Evolutionary conservation across 306 rosid species (phyloP).

Genomic region (Quercus engelmannii): DNA sequence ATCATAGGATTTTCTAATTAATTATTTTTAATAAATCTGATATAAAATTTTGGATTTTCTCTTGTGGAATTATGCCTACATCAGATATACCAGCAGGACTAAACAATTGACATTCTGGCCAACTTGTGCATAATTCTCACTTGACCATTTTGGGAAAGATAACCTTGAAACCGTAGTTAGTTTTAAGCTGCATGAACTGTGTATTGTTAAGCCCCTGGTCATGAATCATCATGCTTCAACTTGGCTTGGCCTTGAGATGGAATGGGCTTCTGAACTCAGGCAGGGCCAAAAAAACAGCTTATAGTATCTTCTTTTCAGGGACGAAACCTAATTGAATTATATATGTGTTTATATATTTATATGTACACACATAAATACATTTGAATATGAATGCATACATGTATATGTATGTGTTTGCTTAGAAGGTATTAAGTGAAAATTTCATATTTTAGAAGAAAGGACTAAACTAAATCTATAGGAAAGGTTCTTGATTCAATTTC

Average conservation of each 20-base stretch:
- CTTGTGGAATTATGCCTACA: not conserved
- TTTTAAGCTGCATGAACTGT: not conserved
- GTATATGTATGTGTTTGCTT: no score
- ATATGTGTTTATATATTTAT: no score
- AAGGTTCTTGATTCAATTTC: no score
- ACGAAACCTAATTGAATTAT: no score
- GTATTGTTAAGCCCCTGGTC: not conserved
- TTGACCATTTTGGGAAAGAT: not conserved
- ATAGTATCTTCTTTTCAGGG: not conserved
- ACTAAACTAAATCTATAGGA: no score
- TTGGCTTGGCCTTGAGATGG: not conserved
- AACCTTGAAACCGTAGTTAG: not conserved
- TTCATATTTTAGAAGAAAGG: no score
- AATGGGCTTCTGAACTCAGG: not conserved
- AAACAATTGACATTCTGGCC: not conserved
- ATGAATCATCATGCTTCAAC: not conserved
- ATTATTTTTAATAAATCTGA: not conserved
- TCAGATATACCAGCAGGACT: not conserved
- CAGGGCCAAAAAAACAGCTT: not conserved
- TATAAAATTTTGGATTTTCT: not conserved
- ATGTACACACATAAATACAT: no score
- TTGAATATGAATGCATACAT: no score
- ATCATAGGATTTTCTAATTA: not conserved
- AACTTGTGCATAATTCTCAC: not conserved
- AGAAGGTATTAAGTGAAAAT: no score